phyloP scores from a whole-genome alignment of 108 stramenopile species.

The Nitzschia putrida region DNA sequence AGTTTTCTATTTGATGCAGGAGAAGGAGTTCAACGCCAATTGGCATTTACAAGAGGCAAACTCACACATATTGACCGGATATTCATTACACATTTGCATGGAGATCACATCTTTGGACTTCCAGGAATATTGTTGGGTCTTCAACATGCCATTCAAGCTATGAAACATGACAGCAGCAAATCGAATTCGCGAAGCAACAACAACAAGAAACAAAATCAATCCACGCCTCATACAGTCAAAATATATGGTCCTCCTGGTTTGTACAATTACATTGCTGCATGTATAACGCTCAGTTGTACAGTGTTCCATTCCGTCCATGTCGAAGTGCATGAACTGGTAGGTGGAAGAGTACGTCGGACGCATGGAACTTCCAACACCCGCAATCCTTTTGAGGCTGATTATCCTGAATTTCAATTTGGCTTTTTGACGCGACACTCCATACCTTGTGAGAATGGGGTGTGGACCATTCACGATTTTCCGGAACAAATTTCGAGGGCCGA shows the following conservation, averaged over 20 bases:
- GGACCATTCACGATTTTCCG: constrained; percentile 55
- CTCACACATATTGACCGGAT: constrained; percentile 46
- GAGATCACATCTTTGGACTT: constrained; percentile 92
- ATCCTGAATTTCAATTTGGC: constrained; percentile 59
- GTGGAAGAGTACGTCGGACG: constrained; percentile 51
- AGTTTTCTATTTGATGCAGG: constrained; percentile 88
- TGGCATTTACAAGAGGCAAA: constrained; percentile 50
- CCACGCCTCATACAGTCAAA: constrained; percentile 32
- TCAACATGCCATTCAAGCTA: constrained; percentile 15
- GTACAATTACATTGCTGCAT: constrained; percentile 75
- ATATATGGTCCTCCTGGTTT: constrained; percentile 83
- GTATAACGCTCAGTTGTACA: constrained; percentile 51
- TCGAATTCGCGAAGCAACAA: neutral
- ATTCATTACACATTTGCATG: constrained; percentile 93
- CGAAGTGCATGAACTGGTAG: constrained; percentile 68
- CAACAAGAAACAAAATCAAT: constrained; percentile 21
- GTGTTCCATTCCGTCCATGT: constrained; percentile 55
- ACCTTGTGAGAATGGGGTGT: constrained; percentile 54
- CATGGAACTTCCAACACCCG: constrained; percentile 26
- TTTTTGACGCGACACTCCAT: constrained; percentile 34
- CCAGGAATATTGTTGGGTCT: constrained; percentile 69
- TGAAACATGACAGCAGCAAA: neutral
- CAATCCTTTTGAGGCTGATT: constrained; percentile 58
- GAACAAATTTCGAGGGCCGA: constrained; percentile 14
- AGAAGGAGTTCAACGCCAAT: constrained; percentile 88